These are phyloP conservation scores for Viridothelium virens DNA, from an alignment of 495 filamentous ascomycete genomes.

Conservation along the genomic window DNA sequence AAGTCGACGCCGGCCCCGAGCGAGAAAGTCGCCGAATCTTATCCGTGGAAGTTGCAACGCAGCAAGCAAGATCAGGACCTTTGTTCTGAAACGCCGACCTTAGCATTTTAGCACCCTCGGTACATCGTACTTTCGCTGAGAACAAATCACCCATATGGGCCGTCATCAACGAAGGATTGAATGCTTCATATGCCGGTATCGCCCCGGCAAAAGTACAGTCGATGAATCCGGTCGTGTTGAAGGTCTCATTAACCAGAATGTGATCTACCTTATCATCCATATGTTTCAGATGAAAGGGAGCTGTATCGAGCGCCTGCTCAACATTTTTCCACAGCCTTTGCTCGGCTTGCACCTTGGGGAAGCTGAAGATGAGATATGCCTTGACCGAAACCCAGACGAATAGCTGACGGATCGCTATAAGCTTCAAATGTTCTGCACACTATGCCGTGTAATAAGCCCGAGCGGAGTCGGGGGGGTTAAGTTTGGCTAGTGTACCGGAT, in stretches of 20 bases:
- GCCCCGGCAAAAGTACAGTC: slow-evolving; percentile 12
- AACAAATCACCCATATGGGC: background rate
- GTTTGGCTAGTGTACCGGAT: background rate
- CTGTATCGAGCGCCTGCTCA: background rate
- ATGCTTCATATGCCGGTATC: background rate
- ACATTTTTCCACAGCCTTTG: background rate
- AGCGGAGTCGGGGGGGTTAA: background rate
- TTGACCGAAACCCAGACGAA: background rate
- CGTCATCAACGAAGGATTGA: background rate
- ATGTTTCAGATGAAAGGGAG: slow-evolving; percentile 13
- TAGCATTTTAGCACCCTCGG: background rate
- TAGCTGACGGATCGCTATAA: background rate
- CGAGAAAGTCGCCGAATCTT: background rate
- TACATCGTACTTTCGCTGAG: background rate
- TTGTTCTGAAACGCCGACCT: background rate
- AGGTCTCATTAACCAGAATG: slow-evolving; percentile 15
- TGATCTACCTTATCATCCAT: slow-evolving; percentile 20
- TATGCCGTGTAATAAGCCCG: background rate
- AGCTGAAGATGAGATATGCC: background rate
- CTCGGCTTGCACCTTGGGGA: background rate
- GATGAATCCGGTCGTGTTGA: slow-evolving; percentile 17
- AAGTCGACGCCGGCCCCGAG: background rate
- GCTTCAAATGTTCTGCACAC: background rate
- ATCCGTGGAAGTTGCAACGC: background rate
- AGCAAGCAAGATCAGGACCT: background rate